These are phyloP conservation scores for Umbellularia californica DNA, from an alignment of 164 flowering plant species.

Conservation along the genomic window DNA sequence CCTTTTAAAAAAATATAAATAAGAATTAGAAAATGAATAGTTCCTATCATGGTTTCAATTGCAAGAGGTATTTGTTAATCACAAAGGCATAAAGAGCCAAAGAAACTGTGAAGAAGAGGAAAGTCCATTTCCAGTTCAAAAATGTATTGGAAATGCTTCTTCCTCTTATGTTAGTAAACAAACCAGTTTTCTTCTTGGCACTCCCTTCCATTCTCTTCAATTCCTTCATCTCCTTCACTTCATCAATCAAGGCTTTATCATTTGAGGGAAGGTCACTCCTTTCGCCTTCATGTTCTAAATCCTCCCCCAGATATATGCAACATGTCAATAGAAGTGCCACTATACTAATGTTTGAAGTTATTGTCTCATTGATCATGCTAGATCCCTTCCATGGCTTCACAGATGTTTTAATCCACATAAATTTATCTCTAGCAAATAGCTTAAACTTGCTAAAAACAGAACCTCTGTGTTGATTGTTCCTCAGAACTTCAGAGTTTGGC, in stretches of 20 bases:
- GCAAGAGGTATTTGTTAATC: conserved; percentile 8
- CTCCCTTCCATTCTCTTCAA: conserved; percentile 9
- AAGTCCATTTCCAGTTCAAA: conserved; percentile 43
- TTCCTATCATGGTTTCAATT: background rate
- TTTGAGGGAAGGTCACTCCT: conserved; percentile 3
- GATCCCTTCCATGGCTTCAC: conserved; percentile 16
- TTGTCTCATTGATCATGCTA: conserved; percentile 12
- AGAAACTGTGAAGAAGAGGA: conserved; percentile 26
- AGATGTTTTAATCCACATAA: conserved; percentile 9
- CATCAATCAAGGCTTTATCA: conserved; percentile 3
- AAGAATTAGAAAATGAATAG: conserved; percentile 1
- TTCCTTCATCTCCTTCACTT: conserved; percentile 8
- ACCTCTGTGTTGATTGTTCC: conserved; percentile 1
- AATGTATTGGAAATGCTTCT: conserved; percentile 19
- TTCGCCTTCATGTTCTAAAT: conserved; percentile 4
- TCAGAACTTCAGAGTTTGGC: conserved; percentile 9
- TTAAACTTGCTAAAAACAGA: conserved; percentile 23
- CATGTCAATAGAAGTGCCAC: conserved; percentile 33
- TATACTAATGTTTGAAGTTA: conserved; percentile 14
- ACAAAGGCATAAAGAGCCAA: conserved; percentile 51
- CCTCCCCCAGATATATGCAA: conserved; percentile 25
- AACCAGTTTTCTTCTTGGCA: conserved; percentile 13
- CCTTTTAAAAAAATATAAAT: background rate
- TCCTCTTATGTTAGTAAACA: conserved; percentile 20
- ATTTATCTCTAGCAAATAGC: conserved; percentile 22